Evolutionary conservation across 257 asterid genomes (phyloP), one percentile per base, ranked within the genome.

Genomic region (Perilla frutescens): DNA sequence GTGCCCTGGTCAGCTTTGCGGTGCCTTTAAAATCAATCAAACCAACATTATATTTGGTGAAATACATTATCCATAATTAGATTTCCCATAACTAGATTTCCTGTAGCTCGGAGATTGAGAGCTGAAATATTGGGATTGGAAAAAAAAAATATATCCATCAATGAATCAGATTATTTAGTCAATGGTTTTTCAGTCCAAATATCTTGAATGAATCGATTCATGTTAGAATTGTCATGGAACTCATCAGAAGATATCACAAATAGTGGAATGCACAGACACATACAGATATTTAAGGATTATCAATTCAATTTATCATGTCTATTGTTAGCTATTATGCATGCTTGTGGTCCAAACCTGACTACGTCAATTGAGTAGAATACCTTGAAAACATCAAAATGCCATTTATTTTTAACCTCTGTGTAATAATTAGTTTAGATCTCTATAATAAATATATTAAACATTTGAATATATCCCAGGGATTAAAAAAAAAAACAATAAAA

Each of bases 261-360:
- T 4, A 20, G 26, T 20, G 26, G 26, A 20, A 40, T 62, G 14
- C 62, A 2, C 7, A 45, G 36, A 62, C 8, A 66, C 34, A 12
- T 48, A 51, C 4, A 66, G 34, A 49, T 31, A 66, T 49, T 66
- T 63, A 4, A 49, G 40, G 48, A 66, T 20, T 20, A 20, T 20
- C 26, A 20, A 20, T 20, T 20, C 26, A 20, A 20, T 20, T 48
- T 7, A 34, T 40, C 74, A 26, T 70, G 41, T 12, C 55, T 12
- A 10, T 39, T 43, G 9, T 45, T 44, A 8, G 55, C 26, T 20
- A 20, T 63, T 37, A 61, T n/a, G 34, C 49, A 61, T 37, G 61
- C 15, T 1, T 67, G 61, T 67, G 72, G 60, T 66, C 71, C 58
- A n/a, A 48, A 11, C 20, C 51, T 15, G 50, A 14, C 65, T 32